phyloP scores from a whole-genome alignment of 1,284 basidiomycete genomes.

The Cutaneotrichosporon spelunceum region DNA sequence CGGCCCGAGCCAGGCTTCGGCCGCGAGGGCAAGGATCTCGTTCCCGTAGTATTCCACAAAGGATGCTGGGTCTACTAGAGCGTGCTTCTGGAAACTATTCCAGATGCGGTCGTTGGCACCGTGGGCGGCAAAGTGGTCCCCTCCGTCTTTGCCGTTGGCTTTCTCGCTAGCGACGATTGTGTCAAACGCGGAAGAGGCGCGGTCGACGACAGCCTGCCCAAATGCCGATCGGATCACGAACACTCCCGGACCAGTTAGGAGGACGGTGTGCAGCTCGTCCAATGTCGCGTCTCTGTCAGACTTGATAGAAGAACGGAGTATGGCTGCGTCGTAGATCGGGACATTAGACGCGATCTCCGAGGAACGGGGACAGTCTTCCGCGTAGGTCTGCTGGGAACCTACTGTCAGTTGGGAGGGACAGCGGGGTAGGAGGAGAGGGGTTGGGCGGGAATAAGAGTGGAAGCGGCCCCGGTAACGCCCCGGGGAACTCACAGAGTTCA shows the following conservation, averaged over 20 bases:
- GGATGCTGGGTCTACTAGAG: conserved; percentile 5
- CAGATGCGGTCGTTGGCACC: conserved; percentile 25
- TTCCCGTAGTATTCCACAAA: conserved; percentile 24
- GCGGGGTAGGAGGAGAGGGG: background rate
- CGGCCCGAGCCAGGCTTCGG: conserved; percentile 22
- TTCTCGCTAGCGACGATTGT: conserved; percentile 5
- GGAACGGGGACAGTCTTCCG: conserved; percentile 10
- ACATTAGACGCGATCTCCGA: conserved; percentile 1
- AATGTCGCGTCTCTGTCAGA: conserved; percentile 10
- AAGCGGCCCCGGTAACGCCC: too few species aligned
- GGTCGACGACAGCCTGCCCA: conserved; percentile 1
- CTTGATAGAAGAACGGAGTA: conserved; percentile 3
- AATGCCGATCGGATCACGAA: conserved; percentile 11
- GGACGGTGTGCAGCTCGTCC: conserved; percentile 21
- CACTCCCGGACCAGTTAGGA: conserved; percentile 20
- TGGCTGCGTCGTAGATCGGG: conserved; percentile 13
- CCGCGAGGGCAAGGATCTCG: conserved; percentile 18
- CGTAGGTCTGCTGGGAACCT: conserved; percentile 10
- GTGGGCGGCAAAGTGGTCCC: conserved; percentile 25
- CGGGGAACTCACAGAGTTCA: conserved; percentile 13
- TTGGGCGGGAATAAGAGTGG: background rate
- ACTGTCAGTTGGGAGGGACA: background rate
- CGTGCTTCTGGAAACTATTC: conserved; percentile 26
- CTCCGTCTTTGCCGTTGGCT: background rate
- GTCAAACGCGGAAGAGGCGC: conserved; percentile 1